Evolutionary conservation across 2,329 filamentous ascomycete genomes (phyloP).

Genomic region (Fusarium miscanthi): DNA sequence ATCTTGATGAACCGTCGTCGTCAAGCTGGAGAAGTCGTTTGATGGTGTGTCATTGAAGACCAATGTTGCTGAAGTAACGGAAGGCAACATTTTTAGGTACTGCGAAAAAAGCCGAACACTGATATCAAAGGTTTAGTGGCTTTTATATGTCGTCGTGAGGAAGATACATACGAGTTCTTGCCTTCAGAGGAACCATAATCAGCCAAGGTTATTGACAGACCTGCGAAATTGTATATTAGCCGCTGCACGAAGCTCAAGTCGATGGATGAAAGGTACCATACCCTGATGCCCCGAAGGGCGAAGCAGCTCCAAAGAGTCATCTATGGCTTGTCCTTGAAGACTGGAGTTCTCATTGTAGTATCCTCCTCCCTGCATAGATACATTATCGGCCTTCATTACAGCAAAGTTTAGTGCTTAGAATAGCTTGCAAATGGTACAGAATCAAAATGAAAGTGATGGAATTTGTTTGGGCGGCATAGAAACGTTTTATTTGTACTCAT

Average conservation of each 20-base stretch:
- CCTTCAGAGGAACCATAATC: neutral
- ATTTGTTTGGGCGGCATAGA: rapidly evolving
- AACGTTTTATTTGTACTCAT: neutral
- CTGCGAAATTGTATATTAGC: neutral
- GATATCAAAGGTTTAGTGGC: rapidly evolving
- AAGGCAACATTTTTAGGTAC: neutral
- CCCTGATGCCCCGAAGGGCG: rapidly evolving
- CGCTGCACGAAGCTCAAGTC: rapidly evolving
- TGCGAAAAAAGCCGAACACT: neutral
- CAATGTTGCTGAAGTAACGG: neutral
- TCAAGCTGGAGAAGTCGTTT: neutral
- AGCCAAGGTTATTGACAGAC: neutral
- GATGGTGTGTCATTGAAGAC: neutral
- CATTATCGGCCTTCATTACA: neutral
- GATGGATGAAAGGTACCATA: rapidly evolving
- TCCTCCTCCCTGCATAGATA: neutral
- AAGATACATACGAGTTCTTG: neutral
- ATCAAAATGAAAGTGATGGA: rapidly evolving
- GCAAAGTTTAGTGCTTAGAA: rapidly evolving
- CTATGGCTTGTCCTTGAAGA: neutral
- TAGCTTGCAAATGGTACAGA: rapidly evolving
- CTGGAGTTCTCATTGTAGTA: neutral
- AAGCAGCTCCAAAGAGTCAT: neutral
- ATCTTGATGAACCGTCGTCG: neutral
- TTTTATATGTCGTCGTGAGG: rapidly evolving